phyloP scores from a whole-genome alignment of 139 green algal genomes.

The Coelastrella sp. region DNA sequence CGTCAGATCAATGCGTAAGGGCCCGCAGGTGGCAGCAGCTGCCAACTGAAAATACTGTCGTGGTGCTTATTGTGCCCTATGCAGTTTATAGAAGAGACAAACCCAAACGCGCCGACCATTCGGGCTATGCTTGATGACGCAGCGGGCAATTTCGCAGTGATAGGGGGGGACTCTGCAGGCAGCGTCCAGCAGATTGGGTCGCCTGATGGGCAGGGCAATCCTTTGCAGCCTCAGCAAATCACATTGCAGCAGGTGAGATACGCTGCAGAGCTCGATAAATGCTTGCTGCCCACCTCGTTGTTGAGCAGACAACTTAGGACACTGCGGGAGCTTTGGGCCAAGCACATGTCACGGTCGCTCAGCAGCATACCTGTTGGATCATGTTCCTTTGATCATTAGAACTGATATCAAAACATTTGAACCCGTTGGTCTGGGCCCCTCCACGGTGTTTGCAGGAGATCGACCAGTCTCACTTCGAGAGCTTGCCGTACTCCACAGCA shows the following conservation, averaged over 20 bases:
- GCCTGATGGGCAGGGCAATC: neutral
- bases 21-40: neutral
- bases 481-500: constrained; percentile 63
- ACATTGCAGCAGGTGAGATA: neutral
- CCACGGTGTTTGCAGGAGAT: neutral
- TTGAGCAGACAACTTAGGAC: neutral
- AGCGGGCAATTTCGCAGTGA: constrained; percentile 40
- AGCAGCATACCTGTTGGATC: too few relatives aligned
- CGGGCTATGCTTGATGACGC: constrained; percentile 57
- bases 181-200: neutral
- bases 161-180: neutral
- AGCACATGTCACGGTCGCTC: neutral
- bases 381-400: too few relatives aligned
- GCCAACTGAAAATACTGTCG: constrained; percentile 21
- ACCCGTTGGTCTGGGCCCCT: too few relatives aligned
- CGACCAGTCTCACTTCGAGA: constrained; percentile 32
- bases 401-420: neutral
- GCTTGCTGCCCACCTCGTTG: neutral
- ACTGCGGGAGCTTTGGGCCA: neutral
- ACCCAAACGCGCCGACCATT: constrained; percentile 49
- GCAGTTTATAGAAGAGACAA: constrained; percentile 32
- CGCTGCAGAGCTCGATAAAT: neutral
- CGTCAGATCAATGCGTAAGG: neutral
- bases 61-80: neutral
- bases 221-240: neutral